phyloP scores from a whole-genome alignment of 495 filamentous ascomycete genomes.

The Chaetomium fimeti region DNA sequence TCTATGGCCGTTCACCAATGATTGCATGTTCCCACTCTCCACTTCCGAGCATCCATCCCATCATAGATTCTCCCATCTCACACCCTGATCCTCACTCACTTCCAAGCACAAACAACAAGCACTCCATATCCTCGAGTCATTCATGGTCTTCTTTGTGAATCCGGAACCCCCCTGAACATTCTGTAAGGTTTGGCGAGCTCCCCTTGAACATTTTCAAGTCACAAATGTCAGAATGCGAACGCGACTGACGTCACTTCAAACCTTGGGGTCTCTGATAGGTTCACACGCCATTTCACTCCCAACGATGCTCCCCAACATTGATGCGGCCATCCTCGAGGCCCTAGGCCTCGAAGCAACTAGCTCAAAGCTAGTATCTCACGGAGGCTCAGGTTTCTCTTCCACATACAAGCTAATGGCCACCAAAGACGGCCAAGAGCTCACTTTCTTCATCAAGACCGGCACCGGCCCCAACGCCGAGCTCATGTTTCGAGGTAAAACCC shows the following conservation, averaged over 20 bases:
- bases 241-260: background rate
- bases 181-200: background rate
- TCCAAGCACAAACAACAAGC: background rate
- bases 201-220: background rate
- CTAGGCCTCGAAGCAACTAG: constrained; percentile 62
- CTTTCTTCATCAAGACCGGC: constrained; percentile 82
- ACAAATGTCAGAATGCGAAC: background rate
- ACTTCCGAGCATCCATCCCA: too few relatives aligned
- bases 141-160: too few relatives aligned
- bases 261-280: background rate
- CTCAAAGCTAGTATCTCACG: constrained; percentile 61
- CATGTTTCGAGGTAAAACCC: constrained; percentile 75
- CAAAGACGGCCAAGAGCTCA: constrained; percentile 52
- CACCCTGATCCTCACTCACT: background rate
- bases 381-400: constrained; percentile 70
- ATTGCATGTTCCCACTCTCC: too few relatives aligned
- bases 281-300: background rate
- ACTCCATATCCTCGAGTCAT: background rate
- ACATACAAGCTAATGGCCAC: constrained; percentile 63
- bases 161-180: background rate
- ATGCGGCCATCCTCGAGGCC: constrained; percentile 60
- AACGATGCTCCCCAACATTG: constrained; percentile 37
- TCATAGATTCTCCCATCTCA: too few relatives aligned
- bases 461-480: constrained; percentile 59
- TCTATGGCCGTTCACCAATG: too few relatives aligned